Conservation (phyloP, 352 stramenopile genomes). For the Phytophthora megakarya region DNA sequence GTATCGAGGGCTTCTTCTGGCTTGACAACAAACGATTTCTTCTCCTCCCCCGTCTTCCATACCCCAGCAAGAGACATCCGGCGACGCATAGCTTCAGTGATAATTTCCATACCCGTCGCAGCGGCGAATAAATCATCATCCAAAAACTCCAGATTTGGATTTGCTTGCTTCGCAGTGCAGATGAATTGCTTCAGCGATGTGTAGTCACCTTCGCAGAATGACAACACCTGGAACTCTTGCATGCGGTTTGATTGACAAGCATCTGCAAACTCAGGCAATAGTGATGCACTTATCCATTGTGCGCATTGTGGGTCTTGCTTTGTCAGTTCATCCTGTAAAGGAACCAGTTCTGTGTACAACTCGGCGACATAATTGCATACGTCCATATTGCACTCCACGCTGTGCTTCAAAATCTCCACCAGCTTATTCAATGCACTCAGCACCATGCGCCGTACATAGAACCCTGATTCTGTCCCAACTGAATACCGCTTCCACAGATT, state of each 20-base stretch:
- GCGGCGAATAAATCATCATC: conserved; percentile 76
- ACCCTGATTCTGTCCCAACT: conserved; percentile 22
- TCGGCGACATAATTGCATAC: conserved; percentile 70
- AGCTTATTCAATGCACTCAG: conserved; percentile 78
- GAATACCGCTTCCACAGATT: conserved; percentile 39
- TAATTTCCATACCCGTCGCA: conserved; percentile 76
- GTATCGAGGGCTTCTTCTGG: conserved; percentile 40
- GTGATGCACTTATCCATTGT: conserved; percentile 70
- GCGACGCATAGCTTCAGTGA: conserved; percentile 72
- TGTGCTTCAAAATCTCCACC: conserved; percentile 78
- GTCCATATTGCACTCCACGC: conserved; percentile 61
- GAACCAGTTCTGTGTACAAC: conserved; percentile 70
- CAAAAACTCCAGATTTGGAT: conserved; percentile 66
- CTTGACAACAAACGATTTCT: conserved; percentile 71
- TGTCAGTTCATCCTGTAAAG: conserved; percentile 48
- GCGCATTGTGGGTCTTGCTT: conserved; percentile 69
- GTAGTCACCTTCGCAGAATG: conserved; percentile 77
- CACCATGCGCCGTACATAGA: conserved; percentile 76
- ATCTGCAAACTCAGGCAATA: conserved; percentile 75
- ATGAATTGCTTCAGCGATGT: conserved; percentile 72
- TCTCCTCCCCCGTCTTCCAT: conserved; percentile 59
- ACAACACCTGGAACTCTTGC: conserved; percentile 63
- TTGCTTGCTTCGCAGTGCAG: conserved; percentile 62
- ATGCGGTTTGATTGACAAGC: conserved; percentile 61
- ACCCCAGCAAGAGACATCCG: conserved; percentile 78